These are phyloP conservation scores for Phycomyces blakesleeanus DNA, from an alignment of 192 early-diverging fungal species.

Conservation along the genomic window DNA sequence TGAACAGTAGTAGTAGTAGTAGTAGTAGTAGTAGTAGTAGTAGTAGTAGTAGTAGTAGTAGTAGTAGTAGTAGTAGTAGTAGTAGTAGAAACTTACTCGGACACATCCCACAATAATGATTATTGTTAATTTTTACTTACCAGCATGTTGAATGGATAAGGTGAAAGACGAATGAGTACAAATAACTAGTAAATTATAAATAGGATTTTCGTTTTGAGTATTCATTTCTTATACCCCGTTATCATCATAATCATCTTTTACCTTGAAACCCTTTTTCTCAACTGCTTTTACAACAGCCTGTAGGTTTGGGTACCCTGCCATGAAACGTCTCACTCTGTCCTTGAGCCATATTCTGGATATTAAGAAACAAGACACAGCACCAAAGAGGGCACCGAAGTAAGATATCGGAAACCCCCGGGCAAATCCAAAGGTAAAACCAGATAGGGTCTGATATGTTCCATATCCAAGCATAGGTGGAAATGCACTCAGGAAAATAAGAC, in stretches of 20 bases:
- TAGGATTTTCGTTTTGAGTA: no score
- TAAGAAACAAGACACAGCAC: constrained; percentile 51
- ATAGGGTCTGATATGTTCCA: constrained; percentile 57
- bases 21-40: no score
- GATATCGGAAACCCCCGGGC: constrained; percentile 52
- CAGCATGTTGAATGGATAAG: constrained; percentile 68
- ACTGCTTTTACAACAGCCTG: constrained; percentile 52
- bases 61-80: no score
- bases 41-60: no score
- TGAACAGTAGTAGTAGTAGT: no score
- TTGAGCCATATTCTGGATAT: constrained; percentile 47
- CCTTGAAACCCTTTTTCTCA: constrained; percentile 59
- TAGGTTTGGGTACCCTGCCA: constrained; percentile 45
- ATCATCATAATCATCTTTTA: no score
- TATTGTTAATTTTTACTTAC: constrained; percentile 7
- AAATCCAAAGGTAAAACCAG: constrained; percentile 68
- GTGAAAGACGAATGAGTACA: constrained; percentile 63
- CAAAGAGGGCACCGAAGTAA: constrained; percentile 53
- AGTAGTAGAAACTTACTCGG: no score
- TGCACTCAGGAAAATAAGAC: constrained; percentile 53
- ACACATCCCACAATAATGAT: no score
- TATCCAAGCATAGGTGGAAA: constrained; percentile 72
- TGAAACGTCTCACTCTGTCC: constrained; percentile 36
- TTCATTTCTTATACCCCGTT: background rate
- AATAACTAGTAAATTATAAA: constrained; percentile 45